phyloP scores from a whole-genome alignment of 805 yeast species.

The Saccharomycopsis schoenii region DNA sequence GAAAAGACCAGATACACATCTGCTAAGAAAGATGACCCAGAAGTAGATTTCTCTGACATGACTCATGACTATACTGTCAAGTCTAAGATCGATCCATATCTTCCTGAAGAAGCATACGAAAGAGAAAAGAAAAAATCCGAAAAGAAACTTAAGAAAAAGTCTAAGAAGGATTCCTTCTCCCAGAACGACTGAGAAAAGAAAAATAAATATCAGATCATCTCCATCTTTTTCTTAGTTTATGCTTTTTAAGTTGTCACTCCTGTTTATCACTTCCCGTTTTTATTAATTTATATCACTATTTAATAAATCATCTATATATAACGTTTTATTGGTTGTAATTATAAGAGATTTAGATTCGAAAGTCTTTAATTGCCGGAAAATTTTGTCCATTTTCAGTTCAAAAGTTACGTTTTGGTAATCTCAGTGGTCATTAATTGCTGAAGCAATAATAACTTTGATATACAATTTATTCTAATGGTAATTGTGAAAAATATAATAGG shows the following conservation, averaged over 20 bases:
- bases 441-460: neutral
- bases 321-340: too few species aligned
- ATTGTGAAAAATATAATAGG: neutral
- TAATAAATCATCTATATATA: neutral
- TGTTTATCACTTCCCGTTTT: neutral
- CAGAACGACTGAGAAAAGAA: neutral
- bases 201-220: neutral
- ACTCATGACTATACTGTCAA: conserved; percentile 10
- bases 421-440: too few species aligned
- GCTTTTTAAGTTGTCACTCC: neutral
- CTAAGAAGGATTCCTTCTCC: neutral
- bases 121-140: conserved; percentile 10
- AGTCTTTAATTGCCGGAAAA: too few species aligned
- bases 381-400: too few species aligned
- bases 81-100: conserved; percentile 14
- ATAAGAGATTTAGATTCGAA: too few species aligned
- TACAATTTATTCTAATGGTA: neutral
- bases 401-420: too few species aligned
- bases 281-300: neutral
- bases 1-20: conserved; percentile 38
- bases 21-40: conserved; percentile 20
- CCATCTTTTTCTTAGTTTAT: neutral
- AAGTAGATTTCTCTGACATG: conserved; percentile 10
- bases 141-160: conserved; percentile 5
- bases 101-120: conserved; percentile 5